A percentile compares a stretch with the other conserved stretches of the same genome.
Evolutionary conservation across 1,139 yeast species (phyloP).

Genomic region (Yarrowia galli): DNA sequence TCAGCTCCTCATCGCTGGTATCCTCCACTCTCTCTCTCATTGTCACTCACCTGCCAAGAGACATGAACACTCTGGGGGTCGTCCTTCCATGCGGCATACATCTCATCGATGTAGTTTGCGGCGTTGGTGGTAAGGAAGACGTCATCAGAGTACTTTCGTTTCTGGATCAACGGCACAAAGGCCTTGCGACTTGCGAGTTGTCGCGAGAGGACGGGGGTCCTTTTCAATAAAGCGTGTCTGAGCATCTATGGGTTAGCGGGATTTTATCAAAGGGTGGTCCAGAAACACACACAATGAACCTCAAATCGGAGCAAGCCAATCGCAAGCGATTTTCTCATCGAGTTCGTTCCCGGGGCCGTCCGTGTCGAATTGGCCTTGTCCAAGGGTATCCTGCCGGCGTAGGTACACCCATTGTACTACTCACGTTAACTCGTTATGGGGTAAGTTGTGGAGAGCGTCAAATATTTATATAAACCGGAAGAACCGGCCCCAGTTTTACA

Average conservation of each 20-base stretch:
- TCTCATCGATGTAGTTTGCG: slow-evolving; percentile 94
- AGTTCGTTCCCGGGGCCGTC: too few species aligned
- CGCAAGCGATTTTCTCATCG: not conserved
- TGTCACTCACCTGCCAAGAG: slow-evolving; percentile 73
- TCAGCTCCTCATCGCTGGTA: too few species aligned
- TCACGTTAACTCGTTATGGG: slow-evolving; percentile 37
- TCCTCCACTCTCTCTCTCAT: too few species aligned
- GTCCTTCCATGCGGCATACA: slow-evolving; percentile 92
- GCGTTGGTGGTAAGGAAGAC: slow-evolving; percentile 83
- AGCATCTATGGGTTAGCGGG: slow-evolving; percentile 38
- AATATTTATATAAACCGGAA: slow-evolving; percentile 38
- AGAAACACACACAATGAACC: not conserved
- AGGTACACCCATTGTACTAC: slow-evolving; percentile 28
- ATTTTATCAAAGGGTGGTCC: not conserved
- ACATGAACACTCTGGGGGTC: slow-evolving; percentile 93
- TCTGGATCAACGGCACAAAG: slow-evolving; percentile 36
- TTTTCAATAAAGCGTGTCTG: slow-evolving; percentile 33
- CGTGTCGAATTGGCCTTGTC: slow-evolving; percentile 11
- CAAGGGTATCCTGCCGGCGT: slow-evolving; percentile 8
- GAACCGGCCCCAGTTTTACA: slow-evolving; percentile 39
- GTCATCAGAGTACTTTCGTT: slow-evolving; percentile 54
- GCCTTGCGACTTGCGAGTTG: slow-evolving; percentile 35
- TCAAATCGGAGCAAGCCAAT: not conserved
- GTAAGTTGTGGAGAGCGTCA: slow-evolving; percentile 38
- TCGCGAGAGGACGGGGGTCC: slow-evolving; percentile 36